A percentile compares a stretch with the other conserved stretches of the same genome.
Conservation (phyloP, 2,329 filamentous ascomycete species). For the Aspergillus transmontanensis region DNA sequence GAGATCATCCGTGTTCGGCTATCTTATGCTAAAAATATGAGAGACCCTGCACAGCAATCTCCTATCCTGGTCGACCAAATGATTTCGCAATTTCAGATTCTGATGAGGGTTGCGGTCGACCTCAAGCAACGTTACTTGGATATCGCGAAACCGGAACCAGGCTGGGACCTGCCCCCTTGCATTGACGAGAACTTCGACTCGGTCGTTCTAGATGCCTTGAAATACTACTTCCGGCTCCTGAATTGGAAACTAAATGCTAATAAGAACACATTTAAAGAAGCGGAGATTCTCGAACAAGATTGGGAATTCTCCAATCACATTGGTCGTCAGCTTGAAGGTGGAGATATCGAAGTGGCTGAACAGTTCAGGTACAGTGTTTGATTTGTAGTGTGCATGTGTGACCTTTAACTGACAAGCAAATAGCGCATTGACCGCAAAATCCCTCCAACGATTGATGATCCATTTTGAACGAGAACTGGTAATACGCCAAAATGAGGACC, state of each 20-base stretch:
- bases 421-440: constrained; percentile 85
- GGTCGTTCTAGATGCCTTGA: constrained; percentile 87
- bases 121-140: constrained; percentile 88
- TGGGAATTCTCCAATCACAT: constrained; percentile 98
- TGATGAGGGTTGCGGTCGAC: constrained; percentile 85
- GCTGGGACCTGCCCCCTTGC: constrained; percentile 93
- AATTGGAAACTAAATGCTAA: constrained; percentile 98
- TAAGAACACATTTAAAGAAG: constrained; percentile 99
- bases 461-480: constrained; percentile 93
- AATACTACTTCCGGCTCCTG: constrained; percentile 98
- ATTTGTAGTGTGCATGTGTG: not conserved
- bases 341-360: constrained; percentile 94
- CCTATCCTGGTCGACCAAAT: constrained; percentile 96
- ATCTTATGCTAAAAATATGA: constrained; percentile 91
- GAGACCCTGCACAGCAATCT: constrained; percentile 89
- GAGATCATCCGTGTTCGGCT: constrained; percentile 93
- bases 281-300: constrained; percentile 93
- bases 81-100: constrained; percentile 93
- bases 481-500: constrained; percentile 78
- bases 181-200: constrained; percentile 96
- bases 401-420: constrained; percentile 27
- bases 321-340: constrained; percentile 85
- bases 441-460: constrained; percentile 79
- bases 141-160: constrained; percentile 82
- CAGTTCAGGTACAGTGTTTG: constrained; percentile 70